Conservation (phyloP, 768 basidiomycete genomes). For the Lactifluus pinguis region DNA sequence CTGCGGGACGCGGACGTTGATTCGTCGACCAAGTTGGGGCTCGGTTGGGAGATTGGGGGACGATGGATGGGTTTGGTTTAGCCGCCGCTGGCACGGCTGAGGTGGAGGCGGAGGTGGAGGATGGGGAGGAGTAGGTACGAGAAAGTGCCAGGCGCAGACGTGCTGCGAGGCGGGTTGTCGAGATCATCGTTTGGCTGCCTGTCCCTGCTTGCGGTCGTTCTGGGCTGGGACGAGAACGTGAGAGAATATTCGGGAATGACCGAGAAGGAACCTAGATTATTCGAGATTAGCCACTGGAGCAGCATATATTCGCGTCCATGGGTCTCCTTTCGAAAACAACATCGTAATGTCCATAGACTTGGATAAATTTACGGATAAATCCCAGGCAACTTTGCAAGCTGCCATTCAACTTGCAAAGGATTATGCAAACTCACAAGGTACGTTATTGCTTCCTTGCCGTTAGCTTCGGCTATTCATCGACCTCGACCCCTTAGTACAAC, state of each 20-base stretch:
- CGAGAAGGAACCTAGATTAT: not conserved
- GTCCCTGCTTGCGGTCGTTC: too few relatives aligned
- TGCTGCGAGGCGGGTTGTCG: slow-evolving; percentile 9
- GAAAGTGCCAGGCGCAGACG: slow-evolving; percentile 16
- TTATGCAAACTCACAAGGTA: slow-evolving; percentile 74
- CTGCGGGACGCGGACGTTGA: slow-evolving; percentile 61
- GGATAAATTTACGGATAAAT: slow-evolving; percentile 76
- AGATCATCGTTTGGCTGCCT: slow-evolving; percentile 1
- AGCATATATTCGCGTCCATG: not conserved
- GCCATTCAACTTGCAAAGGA: slow-evolving; percentile 80
- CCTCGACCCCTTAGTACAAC: slow-evolving; percentile 45
- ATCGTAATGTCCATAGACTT: slow-evolving; percentile 34
- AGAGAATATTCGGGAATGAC: not conserved
- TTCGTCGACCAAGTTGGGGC: slow-evolving; percentile 76
- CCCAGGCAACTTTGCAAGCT: slow-evolving; percentile 56
- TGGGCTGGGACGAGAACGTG: not conserved
- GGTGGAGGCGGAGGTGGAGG: slow-evolving; percentile 5
- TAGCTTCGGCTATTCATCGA: not conserved
- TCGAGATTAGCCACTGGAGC: not conserved
- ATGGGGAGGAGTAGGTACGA: slow-evolving; percentile 7
- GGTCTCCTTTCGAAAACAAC: slow-evolving; percentile 23
- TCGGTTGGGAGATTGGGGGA: slow-evolving; percentile 75
- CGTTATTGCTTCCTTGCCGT: slow-evolving; percentile 13
- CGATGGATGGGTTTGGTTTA: slow-evolving; percentile 22
- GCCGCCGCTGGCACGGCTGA: slow-evolving; percentile 19